Evolutionary conservation across 1,284 basidiomycete genomes (phyloP).

Genomic region (Melanopsichium pennsylvanicum): DNA sequence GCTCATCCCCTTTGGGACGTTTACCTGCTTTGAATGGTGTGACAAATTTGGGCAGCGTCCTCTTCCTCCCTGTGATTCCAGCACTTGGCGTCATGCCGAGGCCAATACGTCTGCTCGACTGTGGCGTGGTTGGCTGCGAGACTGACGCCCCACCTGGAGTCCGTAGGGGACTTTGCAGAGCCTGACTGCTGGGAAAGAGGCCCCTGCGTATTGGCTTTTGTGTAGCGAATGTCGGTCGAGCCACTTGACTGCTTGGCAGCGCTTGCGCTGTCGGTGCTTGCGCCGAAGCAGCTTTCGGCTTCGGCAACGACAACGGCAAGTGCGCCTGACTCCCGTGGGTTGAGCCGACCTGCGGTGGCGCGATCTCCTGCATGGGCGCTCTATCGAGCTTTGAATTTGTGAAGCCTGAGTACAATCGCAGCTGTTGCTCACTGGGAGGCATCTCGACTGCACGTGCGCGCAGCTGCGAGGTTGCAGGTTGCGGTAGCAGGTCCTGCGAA

Average conservation of each 20-base stretch:
- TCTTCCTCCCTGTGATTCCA: constrained; percentile 23
- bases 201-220: constrained; percentile 9
- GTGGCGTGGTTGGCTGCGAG: constrained; percentile 26
- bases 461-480: constrained; percentile 2
- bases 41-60: constrained; percentile 35
- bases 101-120: constrained; percentile 31
- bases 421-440: neutral
- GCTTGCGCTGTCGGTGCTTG: neutral
- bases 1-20: constrained; percentile 20
- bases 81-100: constrained; percentile 42
- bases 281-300: neutral
- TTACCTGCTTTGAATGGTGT: constrained; percentile 53
- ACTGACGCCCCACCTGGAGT: constrained; percentile 1
- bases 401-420: neutral
- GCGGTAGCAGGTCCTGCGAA: constrained; percentile 7
- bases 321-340: neutral
- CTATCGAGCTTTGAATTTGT: neutral
- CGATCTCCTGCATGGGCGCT: constrained; percentile 21
- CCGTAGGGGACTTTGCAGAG: constrained; percentile 16
- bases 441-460: neutral
- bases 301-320: neutral
- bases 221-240: constrained; percentile 13
- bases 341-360: constrained; percentile 7
- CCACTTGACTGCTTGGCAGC: neutral
- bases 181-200: neutral